phyloP scores from a whole-genome alignment of 192 early-diverging fungal species.

The Coemansia sp. region DNA sequence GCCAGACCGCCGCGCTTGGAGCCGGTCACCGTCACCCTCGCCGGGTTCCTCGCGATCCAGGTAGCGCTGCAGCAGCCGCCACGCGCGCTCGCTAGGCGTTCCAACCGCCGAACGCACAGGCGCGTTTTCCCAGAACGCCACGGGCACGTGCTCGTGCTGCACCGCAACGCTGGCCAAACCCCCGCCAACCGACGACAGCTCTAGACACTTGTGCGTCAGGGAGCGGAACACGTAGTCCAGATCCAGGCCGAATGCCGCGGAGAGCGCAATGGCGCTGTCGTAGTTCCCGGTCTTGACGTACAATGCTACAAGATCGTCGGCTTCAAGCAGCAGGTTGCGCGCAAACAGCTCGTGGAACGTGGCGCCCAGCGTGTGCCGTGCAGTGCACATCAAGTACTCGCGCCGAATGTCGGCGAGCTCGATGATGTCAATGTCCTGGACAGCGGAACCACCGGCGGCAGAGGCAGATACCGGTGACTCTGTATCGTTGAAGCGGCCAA shows the following conservation, averaged over 20 bases:
- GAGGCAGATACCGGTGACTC: not conserved
- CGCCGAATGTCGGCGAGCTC: constrained; percentile 47
- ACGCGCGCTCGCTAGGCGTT: constrained; percentile 34
- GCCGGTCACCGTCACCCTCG: not conserved
- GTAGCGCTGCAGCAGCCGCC: constrained; percentile 47
- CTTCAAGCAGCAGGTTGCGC: constrained; percentile 44
- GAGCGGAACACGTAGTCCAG: constrained; percentile 31
- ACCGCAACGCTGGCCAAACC: not conserved
- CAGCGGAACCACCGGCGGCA: not conserved
- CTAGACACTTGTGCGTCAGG: constrained; percentile 38
- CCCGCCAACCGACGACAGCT: constrained; percentile 12
- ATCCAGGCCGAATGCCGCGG: constrained; percentile 24
- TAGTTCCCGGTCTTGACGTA: constrained; percentile 47
- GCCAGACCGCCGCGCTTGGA: not conserved
- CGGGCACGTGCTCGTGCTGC: constrained; percentile 26
- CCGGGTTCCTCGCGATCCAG: constrained; percentile 25
- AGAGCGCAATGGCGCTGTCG: constrained; percentile 47
- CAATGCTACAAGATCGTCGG: constrained; percentile 42
- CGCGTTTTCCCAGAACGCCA: constrained; percentile 41
- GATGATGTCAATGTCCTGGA: constrained; percentile 42
- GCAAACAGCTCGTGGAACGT: constrained; percentile 40
- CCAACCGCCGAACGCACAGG: constrained; percentile 20
- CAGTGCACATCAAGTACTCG: constrained; percentile 48
- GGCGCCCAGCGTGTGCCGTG: constrained; percentile 35
- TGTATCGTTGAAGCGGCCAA: constrained; percentile 5